Evolutionary conservation across 768 basidiomycete species (phyloP).

Genomic region (Boletales sp.): DNA sequence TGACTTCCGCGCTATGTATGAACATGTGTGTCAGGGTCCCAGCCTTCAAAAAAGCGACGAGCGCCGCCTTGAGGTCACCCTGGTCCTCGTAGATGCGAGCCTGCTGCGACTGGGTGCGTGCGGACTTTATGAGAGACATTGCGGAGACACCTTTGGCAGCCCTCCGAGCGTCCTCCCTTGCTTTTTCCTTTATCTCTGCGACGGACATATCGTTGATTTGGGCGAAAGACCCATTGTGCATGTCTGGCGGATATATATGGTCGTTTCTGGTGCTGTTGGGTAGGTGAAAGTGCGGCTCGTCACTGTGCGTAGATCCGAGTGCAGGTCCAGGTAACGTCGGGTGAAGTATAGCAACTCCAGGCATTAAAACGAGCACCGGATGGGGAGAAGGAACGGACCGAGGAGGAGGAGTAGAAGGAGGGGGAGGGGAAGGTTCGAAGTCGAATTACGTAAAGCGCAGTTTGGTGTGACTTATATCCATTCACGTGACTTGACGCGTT

Average conservation of each 20-base stretch:
- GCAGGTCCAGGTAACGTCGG: slow-evolving; percentile 32
- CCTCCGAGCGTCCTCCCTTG: slow-evolving; percentile 45
- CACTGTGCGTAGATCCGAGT: slow-evolving; percentile 30
- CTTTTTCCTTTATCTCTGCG: slow-evolving; percentile 46
- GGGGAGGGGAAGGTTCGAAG: slow-evolving; percentile 5
- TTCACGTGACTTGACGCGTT: slow-evolving; percentile 31
- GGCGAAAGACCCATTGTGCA: slow-evolving; percentile 37
- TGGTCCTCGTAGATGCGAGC: slow-evolving; percentile 52
- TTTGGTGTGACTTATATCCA: slow-evolving; percentile 8
- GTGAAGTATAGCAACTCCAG: slow-evolving; percentile 39
- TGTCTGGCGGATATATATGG: slow-evolving; percentile 23
- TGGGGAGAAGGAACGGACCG: slow-evolving; percentile 8
- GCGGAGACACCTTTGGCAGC: slow-evolving; percentile 59
- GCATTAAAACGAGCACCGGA: slow-evolving; percentile 32
- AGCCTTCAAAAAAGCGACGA: slow-evolving; percentile 58
- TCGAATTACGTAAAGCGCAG: slow-evolving; percentile 28
- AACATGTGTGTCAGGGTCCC: slow-evolving; percentile 56
- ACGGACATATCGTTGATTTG: slow-evolving; percentile 33
- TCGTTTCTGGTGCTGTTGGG: slow-evolving; percentile 15
- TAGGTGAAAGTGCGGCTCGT: slow-evolving; percentile 10
- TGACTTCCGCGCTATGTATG: slow-evolving; percentile 59
- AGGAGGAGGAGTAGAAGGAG: slow-evolving; percentile 10
- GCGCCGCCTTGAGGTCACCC: slow-evolving; percentile 61
- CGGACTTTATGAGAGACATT: slow-evolving; percentile 56
- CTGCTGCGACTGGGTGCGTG: slow-evolving; percentile 50